A percentile compares a stretch with the other conserved stretches of the same genome.
phyloP scores from a whole-genome alignment of 768 basidiomycete genomes.

The Favolaschia claudopus region DNA sequence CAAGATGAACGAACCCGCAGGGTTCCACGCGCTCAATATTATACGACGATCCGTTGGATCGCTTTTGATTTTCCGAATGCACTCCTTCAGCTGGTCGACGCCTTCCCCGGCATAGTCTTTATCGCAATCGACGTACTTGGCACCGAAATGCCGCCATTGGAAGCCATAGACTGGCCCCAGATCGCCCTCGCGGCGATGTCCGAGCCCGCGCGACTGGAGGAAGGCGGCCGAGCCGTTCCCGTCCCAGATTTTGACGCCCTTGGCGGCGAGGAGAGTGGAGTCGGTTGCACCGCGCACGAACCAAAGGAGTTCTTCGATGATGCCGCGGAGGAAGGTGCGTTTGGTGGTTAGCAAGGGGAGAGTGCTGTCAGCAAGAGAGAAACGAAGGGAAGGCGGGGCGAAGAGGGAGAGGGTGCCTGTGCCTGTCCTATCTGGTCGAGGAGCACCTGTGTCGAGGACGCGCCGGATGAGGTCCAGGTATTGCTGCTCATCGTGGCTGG shows the following conservation, averaged over 20 bases:
- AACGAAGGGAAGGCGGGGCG: constrained; percentile 89
- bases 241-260: constrained; percentile 97
- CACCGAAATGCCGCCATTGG: constrained; percentile 96
- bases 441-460: constrained; percentile 79
- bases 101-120: constrained; percentile 82
- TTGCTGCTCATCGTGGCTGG: constrained; percentile 82
- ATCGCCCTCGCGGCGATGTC: constrained; percentile 87
- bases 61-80: constrained; percentile 90
- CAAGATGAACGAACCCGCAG: constrained; percentile 72
- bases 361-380: constrained; percentile 77
- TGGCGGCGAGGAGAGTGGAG: constrained; percentile 72
- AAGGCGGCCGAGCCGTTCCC: constrained; percentile 93
- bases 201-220: constrained; percentile 84
- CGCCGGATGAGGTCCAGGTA: constrained; percentile 84
- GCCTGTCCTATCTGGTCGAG: constrained; percentile 90
- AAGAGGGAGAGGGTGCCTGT: constrained; percentile 94
- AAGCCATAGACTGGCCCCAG: constrained; percentile 97
- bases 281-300: constrained; percentile 89
- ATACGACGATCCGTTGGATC: constrained; percentile 94
- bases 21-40: constrained; percentile 97
- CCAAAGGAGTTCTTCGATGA: constrained; percentile 95
- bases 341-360: constrained; percentile 96
- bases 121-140: constrained; percentile 78
- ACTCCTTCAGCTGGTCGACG: constrained; percentile 91
- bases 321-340: constrained; percentile 90